A percentile compares a stretch with the other conserved stretches of the same genome.
Evolutionary conservation across 805 yeast genomes (phyloP).

Genomic region (Yarrowia sp.): DNA sequence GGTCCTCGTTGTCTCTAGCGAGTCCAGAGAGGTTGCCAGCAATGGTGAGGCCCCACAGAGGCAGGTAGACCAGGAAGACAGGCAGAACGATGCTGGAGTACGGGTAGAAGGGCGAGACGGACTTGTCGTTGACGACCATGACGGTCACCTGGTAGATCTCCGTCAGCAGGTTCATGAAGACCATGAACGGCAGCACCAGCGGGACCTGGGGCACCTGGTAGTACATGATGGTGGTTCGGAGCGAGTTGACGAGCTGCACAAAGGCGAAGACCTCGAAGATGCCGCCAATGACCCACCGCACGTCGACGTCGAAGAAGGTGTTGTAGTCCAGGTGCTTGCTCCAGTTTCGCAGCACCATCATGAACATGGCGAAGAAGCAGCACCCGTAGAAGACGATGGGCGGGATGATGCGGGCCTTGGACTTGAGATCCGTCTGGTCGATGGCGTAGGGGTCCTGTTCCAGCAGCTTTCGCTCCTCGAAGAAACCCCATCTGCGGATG

Average conservation of each 20-base stretch:
- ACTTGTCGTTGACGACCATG: conserved; percentile 28
- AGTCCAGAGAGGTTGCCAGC: conserved; percentile 33
- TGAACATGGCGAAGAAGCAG: conserved; percentile 33
- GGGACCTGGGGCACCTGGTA: conserved; percentile 32
- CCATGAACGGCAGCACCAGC: conserved; percentile 30
- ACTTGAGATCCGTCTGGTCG: conserved; percentile 30
- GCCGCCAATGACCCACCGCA: conserved; percentile 36
- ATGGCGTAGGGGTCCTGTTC: conserved; percentile 35
- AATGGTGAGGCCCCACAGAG: conserved; percentile 32
- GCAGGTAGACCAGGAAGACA: conserved; percentile 34
- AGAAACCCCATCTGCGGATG: conserved; percentile 37
- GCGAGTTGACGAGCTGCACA: conserved; percentile 30
- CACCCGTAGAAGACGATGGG: conserved; percentile 35
- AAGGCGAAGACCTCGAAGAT: conserved; percentile 33
- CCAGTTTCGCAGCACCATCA: conserved; percentile 37
- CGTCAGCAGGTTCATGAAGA: conserved; percentile 20
- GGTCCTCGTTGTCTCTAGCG: conserved; percentile 34
- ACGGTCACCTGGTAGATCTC: conserved; percentile 16
- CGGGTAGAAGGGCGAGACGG: conserved; percentile 34
- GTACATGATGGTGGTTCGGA: conserved; percentile 30
- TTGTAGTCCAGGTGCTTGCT: conserved; percentile 22
- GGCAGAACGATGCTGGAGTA: conserved; percentile 31
- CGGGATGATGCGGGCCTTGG: conserved; percentile 32
- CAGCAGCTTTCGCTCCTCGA: conserved; percentile 34
- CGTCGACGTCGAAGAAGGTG: conserved; percentile 29